These are phyloP conservation scores for Verticillium albo-atrum DNA, from an alignment of 2,329 filamentous ascomycete species.

Conservation along the genomic window DNA sequence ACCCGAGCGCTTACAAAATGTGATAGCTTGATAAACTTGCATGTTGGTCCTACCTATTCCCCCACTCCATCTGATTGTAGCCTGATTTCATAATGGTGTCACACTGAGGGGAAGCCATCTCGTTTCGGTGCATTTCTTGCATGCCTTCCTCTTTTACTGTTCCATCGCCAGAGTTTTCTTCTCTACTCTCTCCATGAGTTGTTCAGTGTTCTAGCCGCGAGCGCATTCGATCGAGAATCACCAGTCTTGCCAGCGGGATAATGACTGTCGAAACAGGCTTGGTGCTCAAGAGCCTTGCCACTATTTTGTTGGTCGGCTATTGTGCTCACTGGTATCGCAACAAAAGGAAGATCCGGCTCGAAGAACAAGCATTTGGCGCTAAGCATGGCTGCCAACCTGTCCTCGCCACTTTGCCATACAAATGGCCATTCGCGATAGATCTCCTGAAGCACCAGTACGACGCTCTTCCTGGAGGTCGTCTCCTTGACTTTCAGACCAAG, in stretches of 20 bases:
- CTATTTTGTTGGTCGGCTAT: neutral
- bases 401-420: conserved; percentile 1
- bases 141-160: too few relatives aligned
- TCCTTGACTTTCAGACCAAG: conserved; percentile 3
- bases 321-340: neutral
- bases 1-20: neutral
- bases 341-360: neutral
- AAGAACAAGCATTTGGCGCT: conserved; percentile 1
- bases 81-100: too few relatives aligned
- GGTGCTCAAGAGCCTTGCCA: neutral
- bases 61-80: too few relatives aligned
- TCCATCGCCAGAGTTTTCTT: too few relatives aligned
- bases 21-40: too few relatives aligned
- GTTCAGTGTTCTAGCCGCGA: too few relatives aligned
- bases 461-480: conserved; percentile 1
- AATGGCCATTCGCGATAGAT: conserved; percentile 4
- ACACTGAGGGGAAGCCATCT: too few relatives aligned
- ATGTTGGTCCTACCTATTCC: too few relatives aligned
- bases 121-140: too few relatives aligned
- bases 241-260: too few relatives aligned
- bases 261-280: neutral
- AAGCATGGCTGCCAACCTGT: conserved; percentile 4
- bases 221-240: too few relatives aligned
- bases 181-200: too few relatives aligned
- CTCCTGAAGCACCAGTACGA: conserved; percentile 3